Base-by-base conservation (phyloP, 2,329 filamentous ascomycete species). In the Allantophomopsis lycopodina region DNA sequence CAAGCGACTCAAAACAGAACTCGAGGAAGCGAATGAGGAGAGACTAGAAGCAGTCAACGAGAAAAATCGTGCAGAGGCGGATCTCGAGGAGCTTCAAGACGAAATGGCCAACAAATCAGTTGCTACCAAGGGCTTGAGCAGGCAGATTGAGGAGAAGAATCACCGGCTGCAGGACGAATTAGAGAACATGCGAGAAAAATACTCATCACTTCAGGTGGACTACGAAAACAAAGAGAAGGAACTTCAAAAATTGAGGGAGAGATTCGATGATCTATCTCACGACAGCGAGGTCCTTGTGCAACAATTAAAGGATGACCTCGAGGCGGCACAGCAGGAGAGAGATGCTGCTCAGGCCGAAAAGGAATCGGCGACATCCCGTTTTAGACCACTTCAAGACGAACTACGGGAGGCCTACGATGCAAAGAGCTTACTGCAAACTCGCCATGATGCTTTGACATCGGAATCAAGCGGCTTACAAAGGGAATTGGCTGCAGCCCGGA, bases 61-160 rank as follows among this genome's bases (percentile, higher is more conserved):
- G 41, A 74, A 72, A 47, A 63, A 73, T 16, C 66, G 69, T 21
- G 75, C 75, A 2, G 71, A 77, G 48, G 61, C 59, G 6, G 69
- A 80, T 42, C 60, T 80, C 13, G 68, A 77, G 48, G 75, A 80
- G 50, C 65, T 87, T 17, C 80, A 83, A 45, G 79, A 84, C 40
- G 83, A 87, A 50, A 75, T 87, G 69, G 71, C 80, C 16, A 79
- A 88, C 59, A 87, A 86, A 50, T 88, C 83, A 0, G 70, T 86
- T 31, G 75, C 76, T 39, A 83, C 80, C 11, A 86, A 83, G 53
- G 81, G 79, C 2, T 65, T 85, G 7, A 83, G 76, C 39, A 73
- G 81, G 23, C 82, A 88, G 57, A 69, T 85, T 14, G 81, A 88
- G 50, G 80, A 84, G 48, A 84, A 77, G 56, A 62, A 76, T 7